Base-by-base conservation (phyloP, 2,329 filamentous ascomycete species). In the Paracoccidioides brasiliensis region DNA sequence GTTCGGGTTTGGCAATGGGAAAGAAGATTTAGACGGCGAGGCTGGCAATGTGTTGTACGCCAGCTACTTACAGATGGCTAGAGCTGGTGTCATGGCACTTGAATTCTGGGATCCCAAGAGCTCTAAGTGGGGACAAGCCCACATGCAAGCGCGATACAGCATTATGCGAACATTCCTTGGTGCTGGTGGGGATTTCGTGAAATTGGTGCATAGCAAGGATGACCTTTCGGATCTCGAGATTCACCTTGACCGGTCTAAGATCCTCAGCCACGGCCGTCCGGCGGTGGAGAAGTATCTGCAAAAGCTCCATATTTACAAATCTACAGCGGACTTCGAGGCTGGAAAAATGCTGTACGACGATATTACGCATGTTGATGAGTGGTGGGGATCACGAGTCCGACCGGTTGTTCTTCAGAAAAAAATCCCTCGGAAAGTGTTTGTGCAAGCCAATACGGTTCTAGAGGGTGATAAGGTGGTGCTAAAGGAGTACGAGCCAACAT, bases 21-120 rank as follows among this genome's bases (percentile, higher is more conserved):
- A 74, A 15, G 72, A 78, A 53, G 79, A 95, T 64, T 84, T 95
- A 62, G 74, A 86, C 61, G 79, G 81, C 57, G 81, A 86, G 65
- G 89, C 90, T 8, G 90, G 90, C 45, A 86, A 95, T 66, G 82
- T 98, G 5, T 80, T 97, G 6, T 96, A 91, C 65, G 83, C 84
- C 0, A 84, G 86, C 2, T 98, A 97, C 69, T 80, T 98, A 8
- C 83, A 84, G 62, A 97, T 98, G 91, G 93, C 93, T 12, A 83
- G 90, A 41, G 89, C 90, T n/a, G 93, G 93, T 58, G 77, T 98
- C 46, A 81, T 84, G 5, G 86, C 90, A 1, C 79, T 97, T 28
- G 91, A 97, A 69, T 89, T 93, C 78, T 97, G 90, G 90, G 90
- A 96, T 65, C 90, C 90, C 5, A 90, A 90, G 74, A 84, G 80